Evolutionary conservation across 768 basidiomycete genomes (phyloP).

Genomic region (Steccherinum ochraceum): DNA sequence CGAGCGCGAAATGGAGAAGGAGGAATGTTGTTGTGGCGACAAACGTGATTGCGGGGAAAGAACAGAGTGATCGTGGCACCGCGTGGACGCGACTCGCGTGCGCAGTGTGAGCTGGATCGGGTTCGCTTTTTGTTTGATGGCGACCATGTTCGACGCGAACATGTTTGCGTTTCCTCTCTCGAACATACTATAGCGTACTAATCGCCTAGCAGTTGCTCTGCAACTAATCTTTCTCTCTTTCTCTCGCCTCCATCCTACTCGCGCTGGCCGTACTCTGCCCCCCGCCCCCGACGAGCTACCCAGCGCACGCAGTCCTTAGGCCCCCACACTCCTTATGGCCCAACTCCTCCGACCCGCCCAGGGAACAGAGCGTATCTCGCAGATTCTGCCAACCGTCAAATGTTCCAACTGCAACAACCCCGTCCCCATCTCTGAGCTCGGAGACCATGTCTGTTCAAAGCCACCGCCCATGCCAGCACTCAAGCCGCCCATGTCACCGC

Average conservation of each 20-base stretch:
- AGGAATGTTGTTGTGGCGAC: not conserved
- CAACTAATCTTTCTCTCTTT: slow-evolving; percentile 6
- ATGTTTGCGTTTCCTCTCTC: not conserved
- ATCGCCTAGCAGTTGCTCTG: not conserved
- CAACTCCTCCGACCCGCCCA: slow-evolving; percentile 17
- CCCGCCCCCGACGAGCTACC: slow-evolving; percentile 2
- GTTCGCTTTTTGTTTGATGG: not conserved
- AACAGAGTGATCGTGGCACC: not conserved
- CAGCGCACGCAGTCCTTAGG: slow-evolving; percentile 3
- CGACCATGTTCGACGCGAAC: not conserved
- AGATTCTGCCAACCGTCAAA: slow-evolving; percentile 75
- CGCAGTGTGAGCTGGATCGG: not conserved
- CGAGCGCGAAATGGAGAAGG: not conserved
- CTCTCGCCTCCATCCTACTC: not conserved
- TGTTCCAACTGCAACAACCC: slow-evolving; percentile 72
- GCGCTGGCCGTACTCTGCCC: slow-evolving; percentile 10
- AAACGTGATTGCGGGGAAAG: not conserved
- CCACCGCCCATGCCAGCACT: slow-evolving; percentile 38
- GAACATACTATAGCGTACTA: not conserved
- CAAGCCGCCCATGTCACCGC: slow-evolving; percentile 32
- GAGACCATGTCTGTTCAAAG: slow-evolving; percentile 68
- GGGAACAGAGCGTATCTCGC: slow-evolving; percentile 36
- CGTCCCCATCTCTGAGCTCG: slow-evolving; percentile 68
- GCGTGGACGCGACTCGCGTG: not conserved
- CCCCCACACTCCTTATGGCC: slow-evolving; percentile 22